These are phyloP conservation scores for Boletus pseudo-olivaceus DNA, from an alignment of 768 basidiomycete species.

Conservation along the genomic window DNA sequence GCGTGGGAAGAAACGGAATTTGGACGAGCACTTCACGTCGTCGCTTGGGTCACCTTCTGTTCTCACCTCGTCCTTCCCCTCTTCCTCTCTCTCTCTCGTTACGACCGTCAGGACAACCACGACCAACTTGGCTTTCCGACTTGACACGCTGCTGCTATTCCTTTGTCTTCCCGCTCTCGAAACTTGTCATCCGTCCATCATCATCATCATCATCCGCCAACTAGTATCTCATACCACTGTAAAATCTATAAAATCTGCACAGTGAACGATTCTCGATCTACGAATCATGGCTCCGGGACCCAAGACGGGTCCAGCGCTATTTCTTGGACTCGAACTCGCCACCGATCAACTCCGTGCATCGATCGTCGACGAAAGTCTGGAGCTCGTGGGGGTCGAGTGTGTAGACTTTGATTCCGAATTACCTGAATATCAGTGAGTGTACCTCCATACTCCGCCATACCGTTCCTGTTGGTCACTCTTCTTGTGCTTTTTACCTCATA, in stretches of 20 bases:
- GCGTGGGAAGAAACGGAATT: constrained; percentile 31
- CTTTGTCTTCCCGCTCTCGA: constrained; percentile 13
- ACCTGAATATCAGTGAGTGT: constrained; percentile 74
- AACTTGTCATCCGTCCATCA: constrained; percentile 9
- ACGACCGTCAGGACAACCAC: constrained; percentile 27
- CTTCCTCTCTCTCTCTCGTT: constrained; percentile 14
- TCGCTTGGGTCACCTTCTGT: constrained; percentile 11
- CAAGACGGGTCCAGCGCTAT: constrained; percentile 51
- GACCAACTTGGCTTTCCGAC: constrained; percentile 6
- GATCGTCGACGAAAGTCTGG: constrained; percentile 78
- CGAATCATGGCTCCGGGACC: constrained; percentile 32
- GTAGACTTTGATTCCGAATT: constrained; percentile 82
- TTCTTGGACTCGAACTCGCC: constrained; percentile 83
- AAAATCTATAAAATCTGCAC: constrained; percentile 3
- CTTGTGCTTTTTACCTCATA: background rate
- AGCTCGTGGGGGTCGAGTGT: constrained; percentile 76
- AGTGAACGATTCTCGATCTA: constrained; percentile 3
- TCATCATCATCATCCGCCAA: constrained; percentile 28
- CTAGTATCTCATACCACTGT: constrained; percentile 13
- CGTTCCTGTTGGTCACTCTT: background rate
- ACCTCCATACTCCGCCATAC: background rate
- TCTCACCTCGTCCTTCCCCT: constrained; percentile 10
- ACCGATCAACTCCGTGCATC: constrained; percentile 82
- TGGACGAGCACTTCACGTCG: constrained; percentile 9
- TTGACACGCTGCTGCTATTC: constrained; percentile 2